Percentiles rank a stretch among this genome's conserved stretches.
Conservation (phyloP, 225 moss, liverwort and hornwort species). For the Neckera pumila region DNA sequence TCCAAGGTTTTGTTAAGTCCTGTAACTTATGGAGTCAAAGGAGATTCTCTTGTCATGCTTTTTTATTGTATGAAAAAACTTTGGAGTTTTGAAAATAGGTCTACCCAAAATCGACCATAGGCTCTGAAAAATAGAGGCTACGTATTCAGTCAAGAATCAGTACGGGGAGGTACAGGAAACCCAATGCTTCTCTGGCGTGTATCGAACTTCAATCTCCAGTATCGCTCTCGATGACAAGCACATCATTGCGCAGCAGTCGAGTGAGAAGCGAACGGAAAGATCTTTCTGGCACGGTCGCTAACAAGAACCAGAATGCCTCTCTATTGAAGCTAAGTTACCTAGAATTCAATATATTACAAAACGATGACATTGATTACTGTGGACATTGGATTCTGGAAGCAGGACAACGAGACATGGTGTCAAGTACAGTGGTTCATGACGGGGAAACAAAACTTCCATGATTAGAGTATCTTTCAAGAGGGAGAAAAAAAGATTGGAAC, state of each 20-base stretch:
- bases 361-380: no score
- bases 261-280: not conserved
- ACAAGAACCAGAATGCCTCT: not conserved
- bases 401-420: not conserved
- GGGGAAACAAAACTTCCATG: not conserved
- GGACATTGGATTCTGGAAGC: not conserved
- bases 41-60: not conserved
- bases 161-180: not conserved
- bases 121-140: not conserved
- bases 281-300: not conserved
- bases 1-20: not conserved
- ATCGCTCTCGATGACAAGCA: not conserved
- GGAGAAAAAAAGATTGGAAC: not conserved
- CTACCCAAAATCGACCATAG: not conserved
- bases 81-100: not conserved
- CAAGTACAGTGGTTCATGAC: not conserved
- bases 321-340: not conserved
- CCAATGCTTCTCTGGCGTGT: no score
- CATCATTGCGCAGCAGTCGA: not conserved
- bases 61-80: not conserved
- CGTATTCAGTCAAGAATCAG: not conserved
- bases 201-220: not conserved
- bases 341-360: not conserved
- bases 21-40: not conserved
- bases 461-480: not conserved